Evolutionary conservation across 1,139 yeast species (phyloP).

Genomic region (Spathaspora sp.): DNA sequence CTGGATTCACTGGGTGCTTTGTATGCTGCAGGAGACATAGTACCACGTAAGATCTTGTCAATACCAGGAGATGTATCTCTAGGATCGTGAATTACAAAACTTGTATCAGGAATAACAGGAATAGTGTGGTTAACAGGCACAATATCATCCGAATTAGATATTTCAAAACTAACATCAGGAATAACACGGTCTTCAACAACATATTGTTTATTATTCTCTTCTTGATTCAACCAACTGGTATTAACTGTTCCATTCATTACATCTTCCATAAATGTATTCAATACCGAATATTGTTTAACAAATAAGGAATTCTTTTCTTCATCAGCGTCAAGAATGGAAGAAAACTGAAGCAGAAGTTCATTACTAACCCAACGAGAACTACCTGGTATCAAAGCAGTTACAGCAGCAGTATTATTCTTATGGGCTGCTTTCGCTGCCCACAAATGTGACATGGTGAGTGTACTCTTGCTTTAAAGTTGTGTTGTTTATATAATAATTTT

Average conservation of each 20-base stretch:
- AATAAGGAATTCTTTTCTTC: slow-evolving; percentile 19
- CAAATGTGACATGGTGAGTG: not conserved
- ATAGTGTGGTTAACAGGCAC: not conserved
- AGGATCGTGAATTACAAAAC: not conserved
- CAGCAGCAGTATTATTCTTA: slow-evolving; percentile 17
- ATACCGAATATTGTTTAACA: slow-evolving; percentile 16
- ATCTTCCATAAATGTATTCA: slow-evolving; percentile 24
- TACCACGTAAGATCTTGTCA: not conserved
- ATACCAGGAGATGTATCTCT: not conserved
- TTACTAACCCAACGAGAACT: slow-evolving; percentile 40
- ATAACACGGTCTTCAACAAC: not conserved
- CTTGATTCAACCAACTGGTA: not conserved
- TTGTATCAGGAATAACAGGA: not conserved
- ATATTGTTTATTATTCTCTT: not conserved
- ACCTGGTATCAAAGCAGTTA: slow-evolving; percentile 35
- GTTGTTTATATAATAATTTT: not conserved
- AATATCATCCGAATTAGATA: not conserved
- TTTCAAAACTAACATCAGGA: not conserved
- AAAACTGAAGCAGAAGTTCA: slow-evolving; percentile 30
- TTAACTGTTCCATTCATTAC: slow-evolving; percentile 12
- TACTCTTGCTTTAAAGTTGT: not conserved
- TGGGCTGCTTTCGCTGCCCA: slow-evolving; percentile 39
- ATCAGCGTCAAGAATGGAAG: slow-evolving; percentile 25
- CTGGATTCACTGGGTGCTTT: not conserved
- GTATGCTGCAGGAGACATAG: not conserved